Evolutionary conservation across 1,139 yeast genomes (phyloP).

Genomic region (Geotrichum europaeum): DNA sequence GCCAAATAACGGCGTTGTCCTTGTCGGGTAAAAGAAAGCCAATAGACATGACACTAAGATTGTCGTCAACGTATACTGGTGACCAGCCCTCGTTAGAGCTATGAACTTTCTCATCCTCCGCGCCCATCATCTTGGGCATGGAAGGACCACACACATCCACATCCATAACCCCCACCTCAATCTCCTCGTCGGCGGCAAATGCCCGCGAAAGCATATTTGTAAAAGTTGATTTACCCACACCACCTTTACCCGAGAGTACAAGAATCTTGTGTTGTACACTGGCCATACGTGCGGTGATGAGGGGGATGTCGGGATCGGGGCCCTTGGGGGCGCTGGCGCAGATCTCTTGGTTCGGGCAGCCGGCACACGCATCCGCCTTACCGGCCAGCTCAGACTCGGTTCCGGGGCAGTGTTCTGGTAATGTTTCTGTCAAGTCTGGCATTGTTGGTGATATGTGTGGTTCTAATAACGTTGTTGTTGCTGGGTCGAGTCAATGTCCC

Average conservation of each 20-base stretch:
- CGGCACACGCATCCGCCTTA: slow-evolving; percentile 84
- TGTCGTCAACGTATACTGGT: slow-evolving; percentile 93
- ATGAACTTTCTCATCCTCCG: slow-evolving; percentile 79
- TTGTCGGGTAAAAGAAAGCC: slow-evolving; percentile 92
- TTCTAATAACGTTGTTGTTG: neutral
- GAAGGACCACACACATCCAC: slow-evolving; percentile 98
- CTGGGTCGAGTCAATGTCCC: neutral
- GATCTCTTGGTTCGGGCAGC: slow-evolving; percentile 89
- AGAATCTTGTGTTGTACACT: slow-evolving; percentile 75
- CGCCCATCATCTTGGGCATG: slow-evolving; percentile 90
- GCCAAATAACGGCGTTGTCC: slow-evolving; percentile 94
- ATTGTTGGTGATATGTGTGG: neutral
- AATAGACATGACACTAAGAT: slow-evolving; percentile 91
- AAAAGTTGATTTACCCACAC: slow-evolving; percentile 96
- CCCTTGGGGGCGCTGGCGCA: slow-evolving; percentile 89
- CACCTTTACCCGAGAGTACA: slow-evolving; percentile 94
- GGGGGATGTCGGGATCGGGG: slow-evolving; percentile 88
- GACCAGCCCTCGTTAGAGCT: slow-evolving; percentile 92
- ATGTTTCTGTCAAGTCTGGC: slow-evolving; percentile 25
- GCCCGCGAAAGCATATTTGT: slow-evolving; percentile 97
- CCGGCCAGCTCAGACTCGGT: slow-evolving; percentile 95
- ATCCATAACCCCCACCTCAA: slow-evolving; percentile 96
- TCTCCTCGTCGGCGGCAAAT: slow-evolving; percentile 75
- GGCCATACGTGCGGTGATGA: slow-evolving; percentile 62
- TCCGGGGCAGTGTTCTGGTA: slow-evolving; percentile 98